Base-by-base conservation (phyloP, 352 stramenopile species). In the Phytopythium oedochilum region DNA sequence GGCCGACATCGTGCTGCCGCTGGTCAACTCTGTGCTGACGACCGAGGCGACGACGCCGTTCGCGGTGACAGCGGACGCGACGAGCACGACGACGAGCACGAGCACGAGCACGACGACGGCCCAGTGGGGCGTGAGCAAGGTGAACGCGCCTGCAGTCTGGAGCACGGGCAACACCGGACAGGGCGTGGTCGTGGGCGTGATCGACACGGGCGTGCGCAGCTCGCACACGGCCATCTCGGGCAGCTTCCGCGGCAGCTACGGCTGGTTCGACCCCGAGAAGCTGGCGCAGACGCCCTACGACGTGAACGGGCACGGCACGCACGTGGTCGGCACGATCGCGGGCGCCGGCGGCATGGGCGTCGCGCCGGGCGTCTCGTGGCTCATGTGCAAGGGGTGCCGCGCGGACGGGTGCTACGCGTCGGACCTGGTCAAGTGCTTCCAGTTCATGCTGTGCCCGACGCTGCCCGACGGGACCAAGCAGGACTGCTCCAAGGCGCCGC, bases 381-480 rank as follows among this genome's bases (percentile, higher is more conserved):
- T 88, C 17, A 63, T 64, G 18, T 88, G 75, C 60, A 81, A 82
- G 39, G 78, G 71, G 0, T 86, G 73, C 53, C 60, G 69, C 20
- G 53, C 62, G 9, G 57, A 66, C 5, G 71, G 66, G 7, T 85
- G 74, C 64, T 68, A 66, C 23, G 61, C 62, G 32, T 69, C 75
- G 11, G 71, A 83, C 49, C 32, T 88, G 22, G 43, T 85, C 15
- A 64, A 62, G 9, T 88, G 78, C 45, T 75, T 81, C 47, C 71
- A 88, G 60, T 88, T 86, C 53, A 86, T 90, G 77, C 42, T 76
- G 51, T 90, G 80, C 32, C 80, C 80, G 1, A 84, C 80, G 11
- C 71, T 59, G 11, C 45, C 71, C 4, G 65, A 73, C 36, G 77
- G 77, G 3, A 55, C 25, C 2, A 65, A 74, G 5, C 64, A 72